Conservation (phyloP, 371 early-diverging fungal species). For the Syncephalastrum contaminatum region DNA sequence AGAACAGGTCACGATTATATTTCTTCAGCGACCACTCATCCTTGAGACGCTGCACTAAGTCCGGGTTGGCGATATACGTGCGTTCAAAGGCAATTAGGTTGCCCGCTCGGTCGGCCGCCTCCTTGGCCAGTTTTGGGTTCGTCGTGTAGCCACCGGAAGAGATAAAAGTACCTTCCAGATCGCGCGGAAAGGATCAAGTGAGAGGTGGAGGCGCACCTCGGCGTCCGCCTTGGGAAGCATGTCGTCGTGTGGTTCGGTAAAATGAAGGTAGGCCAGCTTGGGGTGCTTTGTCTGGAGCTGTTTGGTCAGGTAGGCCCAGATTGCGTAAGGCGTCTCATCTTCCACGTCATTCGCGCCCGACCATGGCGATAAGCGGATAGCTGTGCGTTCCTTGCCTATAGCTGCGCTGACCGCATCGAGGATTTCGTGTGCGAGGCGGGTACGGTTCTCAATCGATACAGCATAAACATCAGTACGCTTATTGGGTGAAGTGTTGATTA, state of each 20-base stretch:
- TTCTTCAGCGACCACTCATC: constrained; percentile 21
- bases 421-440: constrained; percentile 45
- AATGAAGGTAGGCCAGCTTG: constrained; percentile 31
- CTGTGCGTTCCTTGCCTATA: constrained; percentile 13
- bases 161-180: constrained; percentile 33
- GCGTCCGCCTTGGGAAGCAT: constrained; percentile 9
- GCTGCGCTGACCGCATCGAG: constrained; percentile 28
- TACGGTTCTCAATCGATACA: constrained; percentile 52
- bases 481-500: constrained; percentile 39
- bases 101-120: constrained; percentile 21
- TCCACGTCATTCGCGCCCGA: constrained; percentile 22
- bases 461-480: constrained; percentile 61
- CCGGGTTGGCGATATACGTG: constrained; percentile 38
- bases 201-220: constrained; percentile 7
- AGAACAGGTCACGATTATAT: constrained; percentile 31
- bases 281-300: constrained; percentile 22
- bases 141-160: constrained; percentile 28
- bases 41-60: constrained; percentile 26
- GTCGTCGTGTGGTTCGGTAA: constrained; percentile 29
- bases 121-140: constrained; percentile 14
- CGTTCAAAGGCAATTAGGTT: constrained; percentile 34
- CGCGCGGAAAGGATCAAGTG: constrained; percentile 26
- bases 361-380: constrained; percentile 25
- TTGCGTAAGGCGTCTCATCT: constrained; percentile 35
- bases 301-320: constrained; percentile 26